Evolutionary conservation across 2,329 filamentous ascomycete species (phyloP).

Genomic region (Calonectria multiphialidica): DNA sequence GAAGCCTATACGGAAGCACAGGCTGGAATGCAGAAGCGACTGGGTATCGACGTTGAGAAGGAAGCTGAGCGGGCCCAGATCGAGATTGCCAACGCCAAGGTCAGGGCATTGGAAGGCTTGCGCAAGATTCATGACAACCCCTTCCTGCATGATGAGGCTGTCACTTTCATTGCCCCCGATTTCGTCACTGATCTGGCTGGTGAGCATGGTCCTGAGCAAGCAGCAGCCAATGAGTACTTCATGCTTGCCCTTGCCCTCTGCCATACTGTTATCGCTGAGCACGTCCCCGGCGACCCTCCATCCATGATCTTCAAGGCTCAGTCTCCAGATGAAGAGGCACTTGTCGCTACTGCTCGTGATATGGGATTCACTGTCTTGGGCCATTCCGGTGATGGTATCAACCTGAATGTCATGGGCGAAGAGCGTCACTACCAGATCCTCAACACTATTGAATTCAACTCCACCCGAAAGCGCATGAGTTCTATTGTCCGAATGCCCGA

Average conservation of each 20-base stretch:
- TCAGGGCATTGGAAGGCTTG: constrained; percentile 78
- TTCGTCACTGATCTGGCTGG: constrained; percentile 88
- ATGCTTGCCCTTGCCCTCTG: constrained; percentile 97
- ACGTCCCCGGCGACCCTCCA: constrained; percentile 88
- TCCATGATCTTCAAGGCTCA: constrained; percentile 97
- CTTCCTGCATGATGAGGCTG: constrained; percentile 87
- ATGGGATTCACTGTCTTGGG: constrained; percentile 95
- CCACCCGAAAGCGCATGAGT: constrained; percentile 96
- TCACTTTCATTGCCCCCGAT: constrained; percentile 93
- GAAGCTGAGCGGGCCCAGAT: constrained; percentile 79
- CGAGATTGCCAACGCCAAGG: constrained; percentile 84
- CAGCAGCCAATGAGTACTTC: constrained; percentile 84
- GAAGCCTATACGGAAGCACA: constrained; percentile 98
- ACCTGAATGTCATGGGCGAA: constrained; percentile 87
- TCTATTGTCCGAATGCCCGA: constrained; percentile 96
- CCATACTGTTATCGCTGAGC: constrained; percentile 95
- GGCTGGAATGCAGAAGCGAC: constrained; percentile 92
- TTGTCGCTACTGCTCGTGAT: constrained; percentile 94
- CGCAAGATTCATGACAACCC: constrained; percentile 88
- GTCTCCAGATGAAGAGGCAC: constrained; percentile 94
- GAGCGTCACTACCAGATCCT: constrained; percentile 89
- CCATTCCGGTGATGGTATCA: constrained; percentile 81
- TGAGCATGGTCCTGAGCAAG: constrained; percentile 81
- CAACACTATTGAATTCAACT: constrained; percentile 98
- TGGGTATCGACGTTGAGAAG: constrained; percentile 87